Percentiles rank a stretch among this genome's conserved stretches.
Evolutionary conservation across 306 rosid species (phyloP).

Genomic region (Cucumis sativus): Cucumber_9930_V3 NC_026659.2:17060001-17060500

Average conservation of each 20-base stretch:
- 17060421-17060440: neutral
- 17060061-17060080: neutral
- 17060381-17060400: neutral
- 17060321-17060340: neutral
- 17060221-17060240: conserved; percentile 29
- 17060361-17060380: neutral
- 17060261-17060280: conserved; percentile 7
- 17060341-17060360: neutral
- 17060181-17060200: neutral
- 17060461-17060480: neutral
- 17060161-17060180: neutral
- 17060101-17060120: neutral
- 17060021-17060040: neutral
- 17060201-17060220: conserved; percentile 42
- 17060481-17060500: neutral
- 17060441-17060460: neutral
- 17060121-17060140: neutral
- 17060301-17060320: neutral
- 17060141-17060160: neutral
- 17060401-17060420: neutral
- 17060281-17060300: conserved; percentile 44
- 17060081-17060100: neutral
- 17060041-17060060: neutral
- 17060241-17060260: conserved; percentile 31
- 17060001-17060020: neutral